phyloP scores from a whole-genome alignment of 1,284 basidiomycete species.

The Ustilago trichophora region DNA sequence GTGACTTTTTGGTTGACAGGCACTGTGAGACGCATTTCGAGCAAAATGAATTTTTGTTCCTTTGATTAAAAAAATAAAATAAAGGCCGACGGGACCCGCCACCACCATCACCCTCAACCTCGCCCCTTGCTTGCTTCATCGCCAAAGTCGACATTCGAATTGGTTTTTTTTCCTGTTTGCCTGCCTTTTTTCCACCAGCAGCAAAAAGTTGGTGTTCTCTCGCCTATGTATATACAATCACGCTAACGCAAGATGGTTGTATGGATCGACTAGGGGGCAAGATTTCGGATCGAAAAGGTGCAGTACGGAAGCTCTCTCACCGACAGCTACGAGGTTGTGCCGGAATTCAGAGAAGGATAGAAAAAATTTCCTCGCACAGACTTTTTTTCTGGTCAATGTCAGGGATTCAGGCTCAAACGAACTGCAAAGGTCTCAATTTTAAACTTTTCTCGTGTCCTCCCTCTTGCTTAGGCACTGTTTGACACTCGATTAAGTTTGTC shows the following conservation, averaged over 20 bases:
- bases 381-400: too few species aligned
- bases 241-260: background rate
- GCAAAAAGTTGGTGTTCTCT: too few species aligned
- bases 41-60: too few species aligned
- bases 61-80: background rate
- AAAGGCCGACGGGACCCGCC: conserved; percentile 6
- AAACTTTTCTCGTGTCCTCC: background rate
- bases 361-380: background rate
- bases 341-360: background rate
- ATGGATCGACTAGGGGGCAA: background rate
- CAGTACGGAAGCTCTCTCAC: conserved; percentile 3
- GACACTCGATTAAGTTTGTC: background rate
- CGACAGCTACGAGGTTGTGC: background rate
- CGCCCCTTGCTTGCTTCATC: background rate
- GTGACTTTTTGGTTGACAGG: conserved; percentile 13
- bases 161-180: too few species aligned
- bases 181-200: too few species aligned
- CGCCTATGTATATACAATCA: too few species aligned
- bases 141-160: background rate
- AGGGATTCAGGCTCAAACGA: too few species aligned
- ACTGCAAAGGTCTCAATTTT: background rate
- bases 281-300: background rate
- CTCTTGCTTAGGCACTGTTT: background rate
- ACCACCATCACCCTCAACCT: background rate
- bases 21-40: too few species aligned